Evolutionary conservation across 2,329 filamentous ascomycete species (phyloP).

Genomic region (Aspergillus phoenicis): DNA sequence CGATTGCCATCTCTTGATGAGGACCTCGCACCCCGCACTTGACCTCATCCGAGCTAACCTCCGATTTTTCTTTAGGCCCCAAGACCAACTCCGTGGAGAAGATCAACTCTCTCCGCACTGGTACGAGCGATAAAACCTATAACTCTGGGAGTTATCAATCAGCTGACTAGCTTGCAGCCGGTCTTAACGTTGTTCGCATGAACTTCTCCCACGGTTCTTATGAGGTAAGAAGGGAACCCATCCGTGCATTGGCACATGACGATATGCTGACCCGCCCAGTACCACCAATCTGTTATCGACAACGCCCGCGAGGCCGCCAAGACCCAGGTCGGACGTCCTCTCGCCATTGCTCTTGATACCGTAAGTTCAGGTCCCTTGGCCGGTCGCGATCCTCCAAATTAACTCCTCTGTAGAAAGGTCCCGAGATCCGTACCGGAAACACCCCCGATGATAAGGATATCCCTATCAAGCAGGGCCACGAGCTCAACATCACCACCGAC

Average conservation of each 20-base stretch:
- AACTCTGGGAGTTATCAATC: conserved; percentile 5
- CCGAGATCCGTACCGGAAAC: conserved; percentile 84
- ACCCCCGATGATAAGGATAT: conserved; percentile 71
- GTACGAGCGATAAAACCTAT: conserved; percentile 36
- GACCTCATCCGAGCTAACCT: conserved; percentile 24
- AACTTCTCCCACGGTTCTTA: conserved; percentile 97
- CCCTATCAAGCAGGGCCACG: conserved; percentile 77
- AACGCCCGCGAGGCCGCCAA: conserved; percentile 86
- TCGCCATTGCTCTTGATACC: conserved; percentile 90
- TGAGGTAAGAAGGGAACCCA: conserved; percentile 54
- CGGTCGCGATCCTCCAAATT: conserved; percentile 4
- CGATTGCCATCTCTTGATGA: not conserved
- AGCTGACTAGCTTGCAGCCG: conserved; percentile 54
- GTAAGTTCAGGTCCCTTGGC: conserved; percentile 56
- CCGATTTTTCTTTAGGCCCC: conserved; percentile 59
- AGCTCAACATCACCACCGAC: conserved; percentile 96
- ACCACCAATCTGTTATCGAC: conserved; percentile 98
- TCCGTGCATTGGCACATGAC: not conserved
- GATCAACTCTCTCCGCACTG: conserved; percentile 87
- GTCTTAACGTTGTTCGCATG: conserved; percentile 99
- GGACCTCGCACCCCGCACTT: not conserved
- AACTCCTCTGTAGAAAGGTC: conserved; percentile 62
- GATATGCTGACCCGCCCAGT: conserved; percentile 52
- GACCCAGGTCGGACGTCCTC: conserved; percentile 74
- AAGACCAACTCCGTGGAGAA: conserved; percentile 98